Evolutionary conservation across 2,329 filamentous ascomycete genomes (phyloP), one percentile per base, ranked within the genome.

Genomic region (Aspergillus sp.): DNA sequence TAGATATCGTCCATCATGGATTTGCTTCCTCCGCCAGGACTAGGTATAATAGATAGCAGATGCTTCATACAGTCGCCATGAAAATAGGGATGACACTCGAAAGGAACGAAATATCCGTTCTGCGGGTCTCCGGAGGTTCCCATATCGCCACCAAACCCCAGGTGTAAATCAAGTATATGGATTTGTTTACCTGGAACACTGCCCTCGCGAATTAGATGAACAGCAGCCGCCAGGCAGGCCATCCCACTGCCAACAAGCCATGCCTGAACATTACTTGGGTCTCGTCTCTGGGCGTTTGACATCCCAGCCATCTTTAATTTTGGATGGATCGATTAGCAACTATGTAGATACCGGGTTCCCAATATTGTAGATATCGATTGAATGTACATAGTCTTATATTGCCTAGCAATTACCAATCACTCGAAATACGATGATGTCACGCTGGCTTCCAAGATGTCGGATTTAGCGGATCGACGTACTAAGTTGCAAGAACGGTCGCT

Each of bases 181-280:
- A 77, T 73, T 48, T 74, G 67, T 15, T 63, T 36, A 3, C 69
- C 69, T 1, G 72, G 71, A 32, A 77, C 65, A 32, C 71, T 68
- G 19, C 68, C 74, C 57, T 77, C 69, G 7, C 67, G 64, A 32
- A 77, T 70, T 7, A 77, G 69, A 59, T 76, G 70, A n/a, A 72
- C 70, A 6, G 73, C 70, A 7, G 76, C 70, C 12, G 76, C 69
- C n/a, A 78, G 64, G 2, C 72, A 73, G 5, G 74, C 72, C n/a
- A 77, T 67, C 15, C 74, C 76, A 8, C 71, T 69, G 30, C 75
- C 76, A 12, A 77, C 65, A n/a, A 77, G 67, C 70, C 71, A 77
- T 21, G 70, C 74, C 23, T 69, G 61, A 13, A 48, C 28, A 28
- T 28, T 28, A 28, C 53, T 19, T 23, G 45, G 45, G 45, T 48